Evolutionary conservation across 1,284 basidiomycete species (phyloP).

Genomic region (Leccinum pachyderme): DNA sequence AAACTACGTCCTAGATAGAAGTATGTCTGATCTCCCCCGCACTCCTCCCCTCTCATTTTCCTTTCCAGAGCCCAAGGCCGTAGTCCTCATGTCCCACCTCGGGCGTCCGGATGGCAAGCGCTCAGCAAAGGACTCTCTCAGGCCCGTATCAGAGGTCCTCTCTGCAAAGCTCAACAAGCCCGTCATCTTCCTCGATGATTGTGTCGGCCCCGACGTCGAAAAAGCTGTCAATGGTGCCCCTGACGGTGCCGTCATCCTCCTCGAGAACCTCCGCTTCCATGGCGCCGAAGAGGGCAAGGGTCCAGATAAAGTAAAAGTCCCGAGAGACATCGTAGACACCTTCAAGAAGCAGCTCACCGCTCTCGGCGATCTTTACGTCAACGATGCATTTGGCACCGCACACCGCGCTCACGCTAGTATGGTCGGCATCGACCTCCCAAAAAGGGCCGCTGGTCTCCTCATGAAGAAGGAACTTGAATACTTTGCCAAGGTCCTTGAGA

Average conservation of each 20-base stretch:
- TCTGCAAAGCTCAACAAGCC: conserved; percentile 41
- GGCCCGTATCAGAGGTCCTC: conserved; percentile 78
- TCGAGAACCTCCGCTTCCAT: conserved; percentile 98
- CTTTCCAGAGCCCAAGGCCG: conserved; percentile 72
- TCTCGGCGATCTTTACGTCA: conserved; percentile 96
- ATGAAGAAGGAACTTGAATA: conserved; percentile 99
- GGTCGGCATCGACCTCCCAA: conserved; percentile 94
- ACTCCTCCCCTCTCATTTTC: neutral
- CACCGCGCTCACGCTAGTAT: conserved; percentile 98
- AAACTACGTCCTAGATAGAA: conserved; percentile 89
- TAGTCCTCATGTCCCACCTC: conserved; percentile 97
- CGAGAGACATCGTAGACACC: conserved; percentile 66
- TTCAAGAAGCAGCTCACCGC: conserved; percentile 66
- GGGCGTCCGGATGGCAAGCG: conserved; percentile 95
- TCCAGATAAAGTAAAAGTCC: conserved; percentile 81
- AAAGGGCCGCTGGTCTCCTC: conserved; percentile 93
- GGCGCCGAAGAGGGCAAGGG: conserved; percentile 98
- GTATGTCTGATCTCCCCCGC: conserved; percentile 39
- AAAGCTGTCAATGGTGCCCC: conserved; percentile 70
- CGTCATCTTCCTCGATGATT: conserved; percentile 86
- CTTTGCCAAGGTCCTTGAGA: conserved; percentile 97
- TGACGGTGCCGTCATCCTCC: conserved; percentile 82
- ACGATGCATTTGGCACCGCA: conserved; percentile 98
- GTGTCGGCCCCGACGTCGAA: conserved; percentile 85
- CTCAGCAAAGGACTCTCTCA: conserved; percentile 88